Evolutionary conservation across 208 protist genomes (phyloP).

Genomic region (Crithidia sp.): DNA sequence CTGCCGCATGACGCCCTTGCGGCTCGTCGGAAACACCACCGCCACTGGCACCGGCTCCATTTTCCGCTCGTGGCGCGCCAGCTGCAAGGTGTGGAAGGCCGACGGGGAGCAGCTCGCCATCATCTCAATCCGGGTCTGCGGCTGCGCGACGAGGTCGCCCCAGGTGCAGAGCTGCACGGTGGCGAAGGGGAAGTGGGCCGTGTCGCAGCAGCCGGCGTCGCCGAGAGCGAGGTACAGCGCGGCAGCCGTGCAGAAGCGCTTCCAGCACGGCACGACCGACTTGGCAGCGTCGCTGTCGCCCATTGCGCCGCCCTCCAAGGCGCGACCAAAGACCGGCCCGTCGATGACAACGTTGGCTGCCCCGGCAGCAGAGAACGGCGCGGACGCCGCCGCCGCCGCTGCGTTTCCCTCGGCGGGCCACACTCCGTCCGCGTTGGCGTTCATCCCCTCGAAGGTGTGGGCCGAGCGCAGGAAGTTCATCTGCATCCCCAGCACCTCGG

Average conservation of each 20-base stretch:
- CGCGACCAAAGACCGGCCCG: slow-evolving; percentile 4
- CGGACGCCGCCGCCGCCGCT: background rate
- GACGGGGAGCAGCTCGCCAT: slow-evolving; percentile 23
- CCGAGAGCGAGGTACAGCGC: slow-evolving; percentile 65
- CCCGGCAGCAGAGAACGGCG: background rate
- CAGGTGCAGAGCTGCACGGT: slow-evolving; percentile 54
- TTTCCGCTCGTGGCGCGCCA: background rate
- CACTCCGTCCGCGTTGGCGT: background rate
- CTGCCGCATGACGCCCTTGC: slow-evolving; percentile 34
- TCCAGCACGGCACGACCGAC: slow-evolving; percentile 49
- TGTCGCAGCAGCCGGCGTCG: slow-evolving; percentile 56
- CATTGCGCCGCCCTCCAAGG: background rate
- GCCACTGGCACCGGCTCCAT: slow-evolving; percentile 34
- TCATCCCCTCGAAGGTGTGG: slow-evolving; percentile 8
- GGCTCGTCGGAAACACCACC: slow-evolving; percentile 33
- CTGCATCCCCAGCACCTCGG: slow-evolving; percentile 6
- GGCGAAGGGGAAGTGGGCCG: slow-evolving; percentile 43
- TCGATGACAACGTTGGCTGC: background rate
- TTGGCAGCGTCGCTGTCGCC: background rate
- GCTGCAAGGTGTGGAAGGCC: slow-evolving; percentile 16
- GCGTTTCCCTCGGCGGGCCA: background rate
- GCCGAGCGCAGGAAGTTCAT: slow-evolving; percentile 20
- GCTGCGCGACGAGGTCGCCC: slow-evolving; percentile 33
- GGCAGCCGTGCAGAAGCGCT: slow-evolving; percentile 47
- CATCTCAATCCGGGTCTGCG: slow-evolving; percentile 32